Evolutionary conservation across 805 yeast genomes (phyloP).

Genomic region (Lipomyces spencermartinsiae): DNA sequence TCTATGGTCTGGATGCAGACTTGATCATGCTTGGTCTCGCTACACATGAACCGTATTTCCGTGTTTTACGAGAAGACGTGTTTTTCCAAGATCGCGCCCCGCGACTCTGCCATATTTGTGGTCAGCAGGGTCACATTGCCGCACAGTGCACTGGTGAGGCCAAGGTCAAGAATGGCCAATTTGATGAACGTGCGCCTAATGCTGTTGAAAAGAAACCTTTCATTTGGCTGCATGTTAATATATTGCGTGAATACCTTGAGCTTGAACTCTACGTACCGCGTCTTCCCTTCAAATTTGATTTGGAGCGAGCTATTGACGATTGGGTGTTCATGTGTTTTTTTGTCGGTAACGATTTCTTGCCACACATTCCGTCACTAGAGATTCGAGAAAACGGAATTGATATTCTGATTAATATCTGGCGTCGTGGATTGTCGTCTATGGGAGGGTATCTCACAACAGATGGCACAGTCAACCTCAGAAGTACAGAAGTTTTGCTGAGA

Average conservation of each 20-base stretch:
- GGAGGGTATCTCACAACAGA: constrained; percentile 87
- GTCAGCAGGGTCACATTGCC: constrained; percentile 43
- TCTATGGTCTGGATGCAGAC: constrained; percentile 98
- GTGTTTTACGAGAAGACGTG: constrained; percentile 93
- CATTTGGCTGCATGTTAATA: constrained; percentile 89
- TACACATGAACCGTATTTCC: constrained; percentile 96
- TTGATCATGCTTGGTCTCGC: constrained; percentile 94
- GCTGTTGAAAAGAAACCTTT: constrained; percentile 71
- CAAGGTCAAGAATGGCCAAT: constrained; percentile 52
- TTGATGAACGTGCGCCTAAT: constrained; percentile 42
- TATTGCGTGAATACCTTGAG: constrained; percentile 84
- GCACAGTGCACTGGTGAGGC: constrained; percentile 35
- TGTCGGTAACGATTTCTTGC: constrained; percentile 97
- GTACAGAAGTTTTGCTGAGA: constrained; percentile 73
- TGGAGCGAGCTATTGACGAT: constrained; percentile 96
- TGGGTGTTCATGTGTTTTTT: constrained; percentile 99
- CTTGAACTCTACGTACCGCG: constrained; percentile 78
- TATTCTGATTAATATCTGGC: constrained; percentile 81
- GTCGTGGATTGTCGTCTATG: constrained; percentile 66
- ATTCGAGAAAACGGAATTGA: constrained; percentile 96
- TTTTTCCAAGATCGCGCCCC: constrained; percentile 75
- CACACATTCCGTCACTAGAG: constrained; percentile 92
- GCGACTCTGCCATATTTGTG: constrained; percentile 63
- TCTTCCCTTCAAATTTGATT: constrained; percentile 74
- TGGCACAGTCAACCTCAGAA: constrained; percentile 76